Evolutionary conservation across 139 green algal species (phyloP), one percentile per base, ranked within the genome.

Genomic region (Chlamydomonas sp.): DNA sequence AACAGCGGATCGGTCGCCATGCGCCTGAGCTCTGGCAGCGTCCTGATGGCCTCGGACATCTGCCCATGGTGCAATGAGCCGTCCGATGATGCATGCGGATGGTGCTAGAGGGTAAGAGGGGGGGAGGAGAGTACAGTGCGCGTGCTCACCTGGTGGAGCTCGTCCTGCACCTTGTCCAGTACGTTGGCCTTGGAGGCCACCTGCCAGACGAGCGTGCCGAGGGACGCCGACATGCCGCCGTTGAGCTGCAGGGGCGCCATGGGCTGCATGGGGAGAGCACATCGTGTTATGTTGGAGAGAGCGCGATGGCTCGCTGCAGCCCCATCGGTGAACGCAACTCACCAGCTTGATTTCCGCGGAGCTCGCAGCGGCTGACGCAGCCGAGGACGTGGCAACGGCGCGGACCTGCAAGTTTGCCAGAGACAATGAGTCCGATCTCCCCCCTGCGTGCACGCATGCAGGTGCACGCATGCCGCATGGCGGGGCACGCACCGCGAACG

Each of bases 91-190:
- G 16, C 43, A 16, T 16, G 16, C 16, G 13, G 43, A 13, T 54
- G 43, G 13, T 16, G 13, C 43, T 16, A n/a, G 43, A n/a, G 43
- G 13, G 13, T 54, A 13, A 13, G 65, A 2, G 31, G 31, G 59
- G 16, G 28, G 30, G 8, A 2, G 34, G 13, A 16, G 16, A 54
- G n/a, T n/a, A n/a, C n/a, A n/a, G n/a, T n/a, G n/a, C n/a, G n/a
- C n/a, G n/a, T n/a, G n/a, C 69, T 2, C n/a, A 88, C 82, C 76
- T 88, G 82, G 22, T 80, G 76, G n/a, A 88, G 60, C 74, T 88
- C 82, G 30, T 83, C 78, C 72, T 88, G 82, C 5, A 88, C 78
- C 58, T 83, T 83, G 4, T 82, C 74, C 31, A 88, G 65, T 61
- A 81, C 71, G 26, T 82, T 83, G 57, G 84, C 82, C 74, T 88